Evolutionary conservation across 2,329 filamentous ascomycete genomes (phyloP).

Genomic region (Xylariaceae sp.): DNA sequence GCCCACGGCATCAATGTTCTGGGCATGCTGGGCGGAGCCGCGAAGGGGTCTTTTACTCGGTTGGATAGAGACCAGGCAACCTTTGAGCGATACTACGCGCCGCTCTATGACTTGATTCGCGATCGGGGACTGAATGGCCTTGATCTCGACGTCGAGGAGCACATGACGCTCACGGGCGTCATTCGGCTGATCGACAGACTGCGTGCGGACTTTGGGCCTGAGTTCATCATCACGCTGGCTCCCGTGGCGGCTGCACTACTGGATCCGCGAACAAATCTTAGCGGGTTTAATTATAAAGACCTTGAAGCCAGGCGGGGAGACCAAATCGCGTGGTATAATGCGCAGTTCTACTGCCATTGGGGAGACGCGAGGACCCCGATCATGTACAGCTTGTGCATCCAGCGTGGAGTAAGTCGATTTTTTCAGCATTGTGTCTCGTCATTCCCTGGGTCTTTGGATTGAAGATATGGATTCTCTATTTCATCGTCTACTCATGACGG

Average conservation of each 20-base stretch:
- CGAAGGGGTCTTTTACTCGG: conserved; percentile 61
- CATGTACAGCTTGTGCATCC: conserved; percentile 43
- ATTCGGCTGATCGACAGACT: conserved; percentile 60
- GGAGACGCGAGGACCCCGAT: conserved; percentile 53
- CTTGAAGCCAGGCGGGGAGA: conserved; percentile 59
- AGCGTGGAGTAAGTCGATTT: conserved; percentile 38
- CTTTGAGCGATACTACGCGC: conserved; percentile 67
- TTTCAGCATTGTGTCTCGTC: neutral
- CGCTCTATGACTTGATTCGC: conserved; percentile 57
- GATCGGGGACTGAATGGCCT: conserved; percentile 57
- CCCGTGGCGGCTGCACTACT: conserved; percentile 72
- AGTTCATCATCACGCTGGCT: conserved; percentile 70
- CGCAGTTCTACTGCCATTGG: conserved; percentile 84
- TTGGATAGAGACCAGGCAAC: conserved; percentile 43
- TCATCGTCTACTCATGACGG: too few species aligned
- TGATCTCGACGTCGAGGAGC: conserved; percentile 72
- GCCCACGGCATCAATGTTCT: conserved; percentile 67
- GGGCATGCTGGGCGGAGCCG: conserved; percentile 76
- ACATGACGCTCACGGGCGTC: conserved; percentile 58
- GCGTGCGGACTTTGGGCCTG: conserved; percentile 58
- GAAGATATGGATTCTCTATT: neutral
- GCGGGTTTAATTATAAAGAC: conserved; percentile 68
- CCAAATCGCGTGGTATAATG: conserved; percentile 73
- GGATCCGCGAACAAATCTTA: conserved; percentile 57
- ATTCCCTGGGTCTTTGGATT: neutral